Evolutionary conservation across 805 yeast species (phyloP).

Genomic region (Zygotorulaspora sp.): DNA sequence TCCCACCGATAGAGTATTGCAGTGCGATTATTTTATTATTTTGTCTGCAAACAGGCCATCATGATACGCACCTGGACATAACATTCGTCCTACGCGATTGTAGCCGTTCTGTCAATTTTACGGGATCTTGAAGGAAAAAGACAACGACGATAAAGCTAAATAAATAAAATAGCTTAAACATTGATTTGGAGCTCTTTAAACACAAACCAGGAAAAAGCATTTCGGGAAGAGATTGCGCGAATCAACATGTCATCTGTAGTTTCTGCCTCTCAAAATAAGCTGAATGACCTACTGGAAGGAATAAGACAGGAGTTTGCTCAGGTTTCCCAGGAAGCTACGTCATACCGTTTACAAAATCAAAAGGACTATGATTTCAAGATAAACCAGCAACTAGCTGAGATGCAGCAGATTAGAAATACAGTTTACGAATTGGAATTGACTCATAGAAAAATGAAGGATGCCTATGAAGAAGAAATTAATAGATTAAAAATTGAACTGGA

Average conservation of each 20-base stretch:
- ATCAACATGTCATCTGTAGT: slow-evolving; percentile 22
- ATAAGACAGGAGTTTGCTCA: slow-evolving; percentile 86
- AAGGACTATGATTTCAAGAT: slow-evolving; percentile 88
- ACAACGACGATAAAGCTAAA: slow-evolving; percentile 1
- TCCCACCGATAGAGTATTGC: no score
- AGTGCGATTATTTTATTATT: no score
- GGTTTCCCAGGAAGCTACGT: slow-evolving; percentile 78
- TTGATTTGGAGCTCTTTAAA: no score
- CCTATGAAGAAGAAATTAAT: slow-evolving; percentile 88
- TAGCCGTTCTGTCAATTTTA: not conserved
- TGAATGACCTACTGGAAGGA: slow-evolving; percentile 84
- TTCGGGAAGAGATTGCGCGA: not conserved
- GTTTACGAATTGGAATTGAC: slow-evolving; percentile 92
- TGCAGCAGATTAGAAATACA: slow-evolving; percentile 90
- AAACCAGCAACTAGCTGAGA: slow-evolving; percentile 86
- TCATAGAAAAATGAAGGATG: slow-evolving; percentile 91
- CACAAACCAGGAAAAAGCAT: not conserved
- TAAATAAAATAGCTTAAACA: no score
- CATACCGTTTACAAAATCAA: slow-evolving; percentile 74
- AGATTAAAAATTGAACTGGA: slow-evolving; percentile 84
- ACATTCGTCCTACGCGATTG: not conserved
- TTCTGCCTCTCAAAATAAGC: slow-evolving; percentile 33
- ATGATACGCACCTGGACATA: no score
- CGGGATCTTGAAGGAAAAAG: not conserved
- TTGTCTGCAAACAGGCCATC: not conserved